A percentile compares a stretch with the other conserved stretches of the same genome.
phyloP scores from a whole-genome alignment of 2,329 filamentous ascomycete genomes.

The Cercospora nicotianae region DNA sequence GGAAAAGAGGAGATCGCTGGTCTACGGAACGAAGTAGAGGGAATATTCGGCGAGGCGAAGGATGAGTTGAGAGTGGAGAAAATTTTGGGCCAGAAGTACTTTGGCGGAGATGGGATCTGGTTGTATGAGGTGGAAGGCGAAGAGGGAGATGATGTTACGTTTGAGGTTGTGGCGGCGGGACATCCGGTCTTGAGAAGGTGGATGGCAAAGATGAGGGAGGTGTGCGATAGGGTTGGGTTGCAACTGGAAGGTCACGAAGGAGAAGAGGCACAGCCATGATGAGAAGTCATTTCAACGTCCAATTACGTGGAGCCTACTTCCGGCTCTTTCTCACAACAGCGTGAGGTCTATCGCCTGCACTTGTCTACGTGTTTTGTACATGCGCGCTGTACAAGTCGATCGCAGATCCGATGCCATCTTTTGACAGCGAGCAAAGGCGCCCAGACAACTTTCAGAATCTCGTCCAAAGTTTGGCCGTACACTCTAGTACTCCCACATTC shows the following conservation, averaged over 20 bases:
- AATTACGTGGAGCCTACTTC: background rate
- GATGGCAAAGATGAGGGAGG: conserved; percentile 41
- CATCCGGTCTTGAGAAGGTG: conserved; percentile 69
- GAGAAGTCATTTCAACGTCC: background rate
- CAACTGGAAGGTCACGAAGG: conserved; percentile 5
- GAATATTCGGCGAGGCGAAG: conserved; percentile 37
- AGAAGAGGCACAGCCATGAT: background rate
- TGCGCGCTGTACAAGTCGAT: background rate
- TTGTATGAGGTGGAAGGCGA: conserved; percentile 54
- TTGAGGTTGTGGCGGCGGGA: conserved; percentile 62
- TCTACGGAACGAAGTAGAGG: conserved; percentile 29
- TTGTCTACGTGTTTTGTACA: background rate
- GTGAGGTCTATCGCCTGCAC: background rate
- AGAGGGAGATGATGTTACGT: conserved; percentile 46
- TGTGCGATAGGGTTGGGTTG: conserved; percentile 19
- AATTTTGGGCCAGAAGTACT: conserved; percentile 67
- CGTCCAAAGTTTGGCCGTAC: background rate
- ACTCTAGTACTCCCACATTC: background rate
- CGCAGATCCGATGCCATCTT: background rate
- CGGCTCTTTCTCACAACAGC: background rate
- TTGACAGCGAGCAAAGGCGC: background rate
- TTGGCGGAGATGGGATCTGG: conserved; percentile 71
- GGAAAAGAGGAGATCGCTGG: conserved; percentile 18
- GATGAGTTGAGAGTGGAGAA: conserved; percentile 51
- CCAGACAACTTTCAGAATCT: background rate